Evolutionary conservation across 345 rosid genomes (phyloP).

Genomic region (Melaleuca alternifolia): DNA sequence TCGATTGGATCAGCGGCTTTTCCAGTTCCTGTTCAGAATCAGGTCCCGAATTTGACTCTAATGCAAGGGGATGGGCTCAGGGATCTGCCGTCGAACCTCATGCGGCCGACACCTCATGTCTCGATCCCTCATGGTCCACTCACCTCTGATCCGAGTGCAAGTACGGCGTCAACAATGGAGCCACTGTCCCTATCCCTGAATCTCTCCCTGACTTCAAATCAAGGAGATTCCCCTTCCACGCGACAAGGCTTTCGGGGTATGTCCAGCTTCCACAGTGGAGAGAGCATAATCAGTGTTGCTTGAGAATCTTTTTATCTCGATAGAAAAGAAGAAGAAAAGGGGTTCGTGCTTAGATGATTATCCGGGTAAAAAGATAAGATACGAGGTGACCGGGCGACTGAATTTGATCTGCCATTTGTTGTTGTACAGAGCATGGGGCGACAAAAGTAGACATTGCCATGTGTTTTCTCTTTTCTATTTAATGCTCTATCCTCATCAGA

Average conservation of each 20-base stretch:
- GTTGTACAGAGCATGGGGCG: not conserved
- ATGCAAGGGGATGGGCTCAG: constrained; percentile 7
- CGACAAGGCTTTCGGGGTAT: constrained; percentile 36
- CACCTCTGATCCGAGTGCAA: constrained; percentile 25
- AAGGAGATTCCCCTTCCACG: constrained; percentile 30
- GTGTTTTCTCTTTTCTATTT: not conserved
- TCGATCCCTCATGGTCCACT: constrained; percentile 12
- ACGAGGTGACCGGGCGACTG: not conserved
- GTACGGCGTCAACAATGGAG: constrained; percentile 8
- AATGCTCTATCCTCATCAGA: not conserved
- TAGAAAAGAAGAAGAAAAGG: not conserved
- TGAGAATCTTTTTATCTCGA: constrained; percentile 5
- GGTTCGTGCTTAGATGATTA: not conserved
- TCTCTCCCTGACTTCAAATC: constrained; percentile 40
- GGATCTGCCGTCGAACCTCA: constrained; percentile 11
- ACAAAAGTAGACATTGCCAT: not conserved
- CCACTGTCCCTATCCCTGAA: constrained; percentile 47
- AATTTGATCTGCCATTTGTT: not conserved
- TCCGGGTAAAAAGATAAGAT: not conserved
- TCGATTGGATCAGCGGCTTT: constrained; percentile 10
- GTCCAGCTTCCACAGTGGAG: constrained; percentile 50
- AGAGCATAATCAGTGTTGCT: constrained; percentile 57
- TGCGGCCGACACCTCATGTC: constrained; percentile 17
- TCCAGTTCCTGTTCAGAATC: constrained; percentile 22
- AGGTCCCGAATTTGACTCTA: constrained; percentile 13